Evolutionary conservation across 1,284 basidiomycete species (phyloP).

Genomic region (Papiliotrema nemorosa): DNA sequence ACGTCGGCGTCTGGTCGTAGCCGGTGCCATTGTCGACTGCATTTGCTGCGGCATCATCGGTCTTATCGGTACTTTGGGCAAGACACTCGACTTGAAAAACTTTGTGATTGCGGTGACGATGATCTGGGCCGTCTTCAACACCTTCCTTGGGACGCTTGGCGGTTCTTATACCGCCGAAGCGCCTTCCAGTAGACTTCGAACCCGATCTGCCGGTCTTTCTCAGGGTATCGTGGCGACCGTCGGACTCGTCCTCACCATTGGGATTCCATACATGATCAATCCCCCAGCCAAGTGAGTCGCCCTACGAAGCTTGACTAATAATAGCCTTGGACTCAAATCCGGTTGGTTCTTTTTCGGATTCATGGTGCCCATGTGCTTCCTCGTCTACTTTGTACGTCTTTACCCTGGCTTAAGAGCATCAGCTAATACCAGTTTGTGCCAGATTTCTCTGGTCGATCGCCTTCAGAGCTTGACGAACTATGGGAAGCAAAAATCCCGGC

Average conservation of each 20-base stretch:
- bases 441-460: not conserved
- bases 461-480: not conserved
- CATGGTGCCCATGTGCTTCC: not conserved
- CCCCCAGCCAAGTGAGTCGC: not conserved
- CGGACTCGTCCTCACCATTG: not conserved
- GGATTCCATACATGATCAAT: not conserved
- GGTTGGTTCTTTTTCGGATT: not conserved
- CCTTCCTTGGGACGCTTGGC: not conserved
- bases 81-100: not conserved
- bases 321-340: not conserved
- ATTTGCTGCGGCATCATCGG: not conserved
- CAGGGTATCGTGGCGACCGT: not conserved
- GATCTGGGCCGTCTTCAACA: slow-evolving; percentile 1
- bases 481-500: not conserved
- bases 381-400: not conserved
- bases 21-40: not conserved
- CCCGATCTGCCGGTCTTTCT: not conserved
- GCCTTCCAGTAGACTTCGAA: not conserved
- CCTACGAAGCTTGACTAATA: not conserved
- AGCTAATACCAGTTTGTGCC: not conserved
- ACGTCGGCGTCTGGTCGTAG: not conserved
- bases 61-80: not conserved
- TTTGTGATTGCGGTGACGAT: not conserved
- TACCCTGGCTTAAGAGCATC: too few relatives aligned
- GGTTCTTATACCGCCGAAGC: not conserved